phyloP scores from a whole-genome alignment of 768 basidiomycete species.

The Pleurotus pulmonarius region DNA sequence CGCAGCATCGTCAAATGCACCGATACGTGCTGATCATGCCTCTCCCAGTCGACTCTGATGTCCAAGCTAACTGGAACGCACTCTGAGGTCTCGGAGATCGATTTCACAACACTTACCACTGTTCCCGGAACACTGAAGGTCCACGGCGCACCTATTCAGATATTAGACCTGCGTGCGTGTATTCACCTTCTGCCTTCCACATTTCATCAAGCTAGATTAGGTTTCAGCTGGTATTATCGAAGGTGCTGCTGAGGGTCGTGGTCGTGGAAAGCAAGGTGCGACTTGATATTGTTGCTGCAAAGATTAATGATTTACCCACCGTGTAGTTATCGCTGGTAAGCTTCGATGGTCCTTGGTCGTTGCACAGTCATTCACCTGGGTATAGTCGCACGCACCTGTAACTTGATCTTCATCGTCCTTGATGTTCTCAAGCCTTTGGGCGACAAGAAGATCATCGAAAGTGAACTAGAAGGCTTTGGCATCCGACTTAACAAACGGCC shows the following conservation, averaged over 20 bases:
- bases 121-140: conserved; percentile 94
- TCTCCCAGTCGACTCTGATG: conserved; percentile 83
- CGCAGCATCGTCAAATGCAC: conserved; percentile 2
- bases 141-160: conserved; percentile 95
- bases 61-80: conserved; percentile 95
- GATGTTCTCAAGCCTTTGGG: conserved; percentile 98
- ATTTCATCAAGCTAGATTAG: conserved; percentile 14
- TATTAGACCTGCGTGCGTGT: conserved; percentile 80
- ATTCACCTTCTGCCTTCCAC: not conserved
- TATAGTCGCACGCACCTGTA: conserved; percentile 93
- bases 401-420: conserved; percentile 97
- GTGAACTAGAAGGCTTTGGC: conserved; percentile 96
- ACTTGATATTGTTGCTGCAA: conserved; percentile 9
- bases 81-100: conserved; percentile 93
- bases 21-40: conserved; percentile 7
- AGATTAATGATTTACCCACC: not conserved
- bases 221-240: conserved; percentile 90
- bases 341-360: not conserved
- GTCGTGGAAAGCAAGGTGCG: conserved; percentile 90
- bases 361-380: not conserved
- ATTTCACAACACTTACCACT: conserved; percentile 95
- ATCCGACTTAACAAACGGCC: conserved; percentile 95
- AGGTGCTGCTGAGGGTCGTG: conserved; percentile 94
- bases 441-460: conserved; percentile 89
- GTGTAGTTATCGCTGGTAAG: conserved; percentile 74